A percentile compares a stretch with the other conserved stretches of the same genome.
These are phyloP conservation scores for Leucocoprinus leucothites DNA, from an alignment of 768 basidiomycete genomes.

Conservation along the genomic window DNA sequence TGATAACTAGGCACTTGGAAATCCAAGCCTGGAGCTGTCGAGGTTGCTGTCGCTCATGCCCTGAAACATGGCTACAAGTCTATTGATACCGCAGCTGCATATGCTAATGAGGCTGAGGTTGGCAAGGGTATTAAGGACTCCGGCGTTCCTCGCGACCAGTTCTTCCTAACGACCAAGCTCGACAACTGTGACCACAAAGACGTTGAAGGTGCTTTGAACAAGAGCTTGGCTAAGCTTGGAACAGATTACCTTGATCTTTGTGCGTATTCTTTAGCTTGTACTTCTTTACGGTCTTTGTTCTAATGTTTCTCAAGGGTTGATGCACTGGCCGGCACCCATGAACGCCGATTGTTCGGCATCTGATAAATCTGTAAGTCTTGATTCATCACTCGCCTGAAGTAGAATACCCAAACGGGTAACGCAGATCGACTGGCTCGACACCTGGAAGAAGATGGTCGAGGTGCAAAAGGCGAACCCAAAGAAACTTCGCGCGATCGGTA, in stretches of 20 bases:
- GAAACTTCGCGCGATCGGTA: slow-evolving; percentile 77
- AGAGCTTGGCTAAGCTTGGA: slow-evolving; percentile 65
- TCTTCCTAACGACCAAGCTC: slow-evolving; percentile 83
- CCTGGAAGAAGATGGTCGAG: slow-evolving; percentile 78
- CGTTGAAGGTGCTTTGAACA: slow-evolving; percentile 59
- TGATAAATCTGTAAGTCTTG: slow-evolving; percentile 38
- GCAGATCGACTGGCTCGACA: slow-evolving; percentile 62
- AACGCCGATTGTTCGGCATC: slow-evolving; percentile 44
- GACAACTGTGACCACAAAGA: slow-evolving; percentile 59
- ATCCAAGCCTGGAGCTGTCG: slow-evolving; percentile 65
- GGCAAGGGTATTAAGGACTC: slow-evolving; percentile 75
- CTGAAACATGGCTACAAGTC: slow-evolving; percentile 72
- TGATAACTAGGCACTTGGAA: slow-evolving; percentile 69
- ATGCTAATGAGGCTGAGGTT: slow-evolving; percentile 78
- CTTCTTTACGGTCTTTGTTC: background rate
- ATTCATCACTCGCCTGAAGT: background rate
- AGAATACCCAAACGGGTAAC: background rate
- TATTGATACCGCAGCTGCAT: slow-evolving; percentile 69
- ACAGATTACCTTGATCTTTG: slow-evolving; percentile 81
- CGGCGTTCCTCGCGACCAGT: slow-evolving; percentile 64
- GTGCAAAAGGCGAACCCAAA: slow-evolving; percentile 61
- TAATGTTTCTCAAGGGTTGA: slow-evolving; percentile 44
- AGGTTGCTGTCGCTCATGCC: slow-evolving; percentile 71
- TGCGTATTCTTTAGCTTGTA: slow-evolving; percentile 23
- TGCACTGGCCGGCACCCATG: slow-evolving; percentile 86